Evolutionary conservation across 2,329 filamentous ascomycete species (phyloP).

Genomic region (Curvularia hawaiiensis): DNA sequence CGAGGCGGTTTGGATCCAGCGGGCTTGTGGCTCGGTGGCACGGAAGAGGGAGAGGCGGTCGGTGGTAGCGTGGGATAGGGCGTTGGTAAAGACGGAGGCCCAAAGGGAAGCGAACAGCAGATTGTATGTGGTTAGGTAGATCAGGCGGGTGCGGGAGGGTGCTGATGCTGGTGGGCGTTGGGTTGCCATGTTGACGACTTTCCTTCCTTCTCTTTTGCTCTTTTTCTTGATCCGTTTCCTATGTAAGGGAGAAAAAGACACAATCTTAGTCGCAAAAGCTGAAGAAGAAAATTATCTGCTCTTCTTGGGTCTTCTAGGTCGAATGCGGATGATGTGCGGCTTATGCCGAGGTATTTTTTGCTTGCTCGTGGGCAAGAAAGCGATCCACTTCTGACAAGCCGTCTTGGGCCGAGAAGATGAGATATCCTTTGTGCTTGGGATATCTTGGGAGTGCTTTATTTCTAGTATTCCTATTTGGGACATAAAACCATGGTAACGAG

Average conservation of each 20-base stretch:
- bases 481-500: not conserved
- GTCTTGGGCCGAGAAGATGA: not conserved
- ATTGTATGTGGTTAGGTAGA: conserved; percentile 33
- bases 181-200: not conserved
- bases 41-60: conserved; percentile 18
- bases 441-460: not conserved
- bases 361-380: not conserved
- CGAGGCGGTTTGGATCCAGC: conserved; percentile 30
- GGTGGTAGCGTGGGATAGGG: not conserved
- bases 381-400: not conserved
- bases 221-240: not conserved
- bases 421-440: not conserved
- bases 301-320: conserved; percentile 4
- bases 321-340: conserved; percentile 4
- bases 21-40: conserved; percentile 18
- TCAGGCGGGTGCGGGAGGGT: conserved; percentile 5
- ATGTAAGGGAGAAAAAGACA: not conserved
- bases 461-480: not conserved
- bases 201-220: not conserved
- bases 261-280: not conserved
- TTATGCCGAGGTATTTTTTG: conserved; percentile 13
- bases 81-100: conserved; percentile 16
- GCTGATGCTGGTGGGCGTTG: not conserved
- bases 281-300: not conserved
- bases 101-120: conserved; percentile 27